Base-by-base conservation (phyloP, 495 filamentous ascomycete genomes). In the Cenococcum geophilum region DNA sequence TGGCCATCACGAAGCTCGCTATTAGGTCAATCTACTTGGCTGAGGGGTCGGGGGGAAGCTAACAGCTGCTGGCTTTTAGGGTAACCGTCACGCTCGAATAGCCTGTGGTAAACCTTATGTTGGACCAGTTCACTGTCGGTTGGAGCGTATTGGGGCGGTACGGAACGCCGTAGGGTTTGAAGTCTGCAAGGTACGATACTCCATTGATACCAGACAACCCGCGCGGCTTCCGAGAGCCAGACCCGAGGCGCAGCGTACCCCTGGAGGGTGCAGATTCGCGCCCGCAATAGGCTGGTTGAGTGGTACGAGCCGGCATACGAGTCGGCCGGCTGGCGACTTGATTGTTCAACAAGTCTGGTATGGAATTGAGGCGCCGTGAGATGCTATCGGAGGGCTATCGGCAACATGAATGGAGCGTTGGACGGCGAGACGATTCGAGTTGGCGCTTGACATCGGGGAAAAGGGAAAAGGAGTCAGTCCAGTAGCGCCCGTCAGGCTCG, bases 101-200 rank as follows among this genome's bases (percentile, higher is more conserved):
- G 57, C 59, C 58, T 37, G 45, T 55, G 10, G 47, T 47, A 55
- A 53, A 62, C 48, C 42, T 55, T 59, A 20, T 16, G 55, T 59
- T 12, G 58, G 49, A 66, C 54, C 8, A 57, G 49, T 47, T 56
- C 64, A 58, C 18, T 14, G 45, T 58, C 11, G 47, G 48, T 61
- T 61, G 23, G 56, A 59, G 48, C n/a, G 6, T 62, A 36, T 40
- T 60, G 35, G 4, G 16, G 60, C 63, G 21, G 37, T 52, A 67
- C 64, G 16, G 49, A 51, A 21, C 35, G 8, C 57, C 23, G 32
- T 57, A 58, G 48, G 53, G 58, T 23, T 11, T 64, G 42, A 57
- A 32, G 36, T 40, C 65, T 68, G 65, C 65, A 68, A 67, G 65
- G 65, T 58, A 68, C 65, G 34, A n/a, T 52, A 48, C 21, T 52